Evolutionary conservation across 306 rosid genomes (phyloP).

Genomic region (Erythrophleum fordii): DNA sequence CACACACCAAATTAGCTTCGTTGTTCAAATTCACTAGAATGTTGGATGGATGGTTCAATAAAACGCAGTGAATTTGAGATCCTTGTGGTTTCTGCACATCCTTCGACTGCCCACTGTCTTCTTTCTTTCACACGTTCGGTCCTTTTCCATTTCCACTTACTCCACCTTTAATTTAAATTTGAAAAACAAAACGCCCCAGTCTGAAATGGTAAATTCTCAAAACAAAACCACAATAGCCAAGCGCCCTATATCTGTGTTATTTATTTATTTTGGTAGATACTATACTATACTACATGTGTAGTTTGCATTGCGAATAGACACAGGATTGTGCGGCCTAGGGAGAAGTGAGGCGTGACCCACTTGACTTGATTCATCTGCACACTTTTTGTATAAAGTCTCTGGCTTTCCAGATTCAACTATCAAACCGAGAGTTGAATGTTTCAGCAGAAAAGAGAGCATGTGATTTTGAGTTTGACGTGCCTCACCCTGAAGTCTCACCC

Average conservation of each 20-base stretch:
- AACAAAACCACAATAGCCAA: background rate
- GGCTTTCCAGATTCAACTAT: background rate
- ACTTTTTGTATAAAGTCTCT: background rate
- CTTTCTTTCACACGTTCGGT: conserved; percentile 3
- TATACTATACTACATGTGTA: background rate
- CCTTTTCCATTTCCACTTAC: conserved; percentile 38
- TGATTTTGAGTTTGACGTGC: background rate
- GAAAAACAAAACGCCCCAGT: background rate
- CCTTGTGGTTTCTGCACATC: conserved; percentile 14
- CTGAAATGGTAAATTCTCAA: background rate
- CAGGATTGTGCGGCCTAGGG: conserved; percentile 32
- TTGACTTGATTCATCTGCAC: conserved; percentile 20
- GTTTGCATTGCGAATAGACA: background rate
- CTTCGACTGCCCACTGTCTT: conserved; percentile 8
- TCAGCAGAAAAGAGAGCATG: background rate
- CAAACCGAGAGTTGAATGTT: background rate
- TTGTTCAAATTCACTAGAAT: background rate
- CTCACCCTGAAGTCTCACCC: background rate
- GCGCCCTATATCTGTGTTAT: background rate
- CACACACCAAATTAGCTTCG: background rate
- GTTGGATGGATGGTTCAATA: background rate
- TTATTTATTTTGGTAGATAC: background rate
- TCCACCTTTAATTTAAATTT: conserved; percentile 56
- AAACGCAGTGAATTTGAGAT: conserved; percentile 30
- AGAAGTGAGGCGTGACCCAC: conserved; percentile 48